These are phyloP conservation scores for Recurvomyces mirabilis DNA, from an alignment of 495 filamentous ascomycete species.

Conservation along the genomic window DNA sequence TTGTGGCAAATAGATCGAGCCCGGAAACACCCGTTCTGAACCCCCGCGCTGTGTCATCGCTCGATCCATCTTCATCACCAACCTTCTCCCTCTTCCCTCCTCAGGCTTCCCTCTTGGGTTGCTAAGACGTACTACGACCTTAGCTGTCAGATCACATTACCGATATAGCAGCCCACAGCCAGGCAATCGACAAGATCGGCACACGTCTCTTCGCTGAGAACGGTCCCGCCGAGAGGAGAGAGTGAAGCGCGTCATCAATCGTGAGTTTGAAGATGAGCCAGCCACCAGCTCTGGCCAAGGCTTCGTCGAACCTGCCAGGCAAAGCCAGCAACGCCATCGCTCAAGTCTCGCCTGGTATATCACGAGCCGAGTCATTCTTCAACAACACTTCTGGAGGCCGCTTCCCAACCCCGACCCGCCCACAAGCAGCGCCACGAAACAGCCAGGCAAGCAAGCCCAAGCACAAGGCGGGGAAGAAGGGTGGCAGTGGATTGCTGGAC, in stretches of 20 bases:
- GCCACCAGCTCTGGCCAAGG: constrained; percentile 21
- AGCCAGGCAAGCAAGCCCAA: constrained; percentile 63
- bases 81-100: constrained; percentile 1
- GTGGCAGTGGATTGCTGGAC: constrained; percentile 40
- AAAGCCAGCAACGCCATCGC: constrained; percentile 16
- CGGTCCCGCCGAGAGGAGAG: background rate
- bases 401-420: constrained; percentile 45
- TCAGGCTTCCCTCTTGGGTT: constrained; percentile 1
- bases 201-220: constrained; percentile 10
- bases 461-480: constrained; percentile 51
- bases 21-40: too few relatives aligned
- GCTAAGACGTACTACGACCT: background rate
- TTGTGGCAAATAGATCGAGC: too few relatives aligned
- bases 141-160: background rate
- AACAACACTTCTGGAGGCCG: constrained; percentile 19
- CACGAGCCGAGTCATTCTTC: constrained; percentile 24
- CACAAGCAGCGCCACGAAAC: constrained; percentile 49
- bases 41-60: too few relatives aligned
- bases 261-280: constrained; percentile 12
- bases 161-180: background rate
- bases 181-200: constrained; percentile 8
- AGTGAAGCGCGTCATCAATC: background rate
- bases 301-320: constrained; percentile 2
- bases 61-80: background rate
- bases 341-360: constrained; percentile 28